Percentiles rank a stretch among this genome's conserved stretches.
These are phyloP conservation scores for Rhizophagus clarus DNA, from an alignment of 192 early-diverging fungal species.

Conservation along the genomic window DNA sequence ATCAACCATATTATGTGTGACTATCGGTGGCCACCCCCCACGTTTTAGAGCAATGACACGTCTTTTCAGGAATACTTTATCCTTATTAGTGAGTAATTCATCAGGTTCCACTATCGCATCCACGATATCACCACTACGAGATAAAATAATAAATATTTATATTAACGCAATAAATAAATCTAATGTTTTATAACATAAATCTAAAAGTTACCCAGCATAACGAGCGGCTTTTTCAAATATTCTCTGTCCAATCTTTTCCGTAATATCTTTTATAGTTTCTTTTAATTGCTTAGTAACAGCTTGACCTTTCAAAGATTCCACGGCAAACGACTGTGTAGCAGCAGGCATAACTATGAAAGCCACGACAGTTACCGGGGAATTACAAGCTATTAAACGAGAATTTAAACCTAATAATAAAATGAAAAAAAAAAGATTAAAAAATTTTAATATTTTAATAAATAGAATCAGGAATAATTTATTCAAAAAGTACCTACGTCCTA, in stretches of 20 bases:
- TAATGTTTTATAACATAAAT: neutral
- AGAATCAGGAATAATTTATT: neutral
- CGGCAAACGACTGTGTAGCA: slow-evolving; percentile 87
- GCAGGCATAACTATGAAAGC: slow-evolving; percentile 97
- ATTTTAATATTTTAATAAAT: neutral
- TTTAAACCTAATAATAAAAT: slow-evolving; percentile 75
- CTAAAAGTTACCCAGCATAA: slow-evolving; percentile 31
- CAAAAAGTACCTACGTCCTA: slow-evolving; percentile 71
- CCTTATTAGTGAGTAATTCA: slow-evolving; percentile 80
- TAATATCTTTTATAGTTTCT: slow-evolving; percentile 86
- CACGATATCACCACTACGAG: slow-evolving; percentile 65
- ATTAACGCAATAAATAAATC: neutral
- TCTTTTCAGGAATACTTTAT: slow-evolving; percentile 89
- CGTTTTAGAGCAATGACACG: slow-evolving; percentile 93
- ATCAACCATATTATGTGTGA: slow-evolving; percentile 95
- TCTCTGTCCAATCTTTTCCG: slow-evolving; percentile 77
- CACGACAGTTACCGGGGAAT: slow-evolving; percentile 89
- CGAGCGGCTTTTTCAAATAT: slow-evolving; percentile 88
- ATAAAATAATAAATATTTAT: neutral
- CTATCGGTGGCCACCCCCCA: slow-evolving; percentile 86
- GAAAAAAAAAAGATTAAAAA: neutral
- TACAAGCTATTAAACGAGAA: slow-evolving; percentile 73
- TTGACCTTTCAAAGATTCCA: slow-evolving; percentile 96
- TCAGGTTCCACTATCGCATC: slow-evolving; percentile 36
- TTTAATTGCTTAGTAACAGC: slow-evolving; percentile 94